A percentile compares a stretch with the other conserved stretches of the same genome.
These are phyloP conservation scores for Pythium volutum DNA, from an alignment of 352 stramenopile species.

Conservation along the genomic window DNA sequence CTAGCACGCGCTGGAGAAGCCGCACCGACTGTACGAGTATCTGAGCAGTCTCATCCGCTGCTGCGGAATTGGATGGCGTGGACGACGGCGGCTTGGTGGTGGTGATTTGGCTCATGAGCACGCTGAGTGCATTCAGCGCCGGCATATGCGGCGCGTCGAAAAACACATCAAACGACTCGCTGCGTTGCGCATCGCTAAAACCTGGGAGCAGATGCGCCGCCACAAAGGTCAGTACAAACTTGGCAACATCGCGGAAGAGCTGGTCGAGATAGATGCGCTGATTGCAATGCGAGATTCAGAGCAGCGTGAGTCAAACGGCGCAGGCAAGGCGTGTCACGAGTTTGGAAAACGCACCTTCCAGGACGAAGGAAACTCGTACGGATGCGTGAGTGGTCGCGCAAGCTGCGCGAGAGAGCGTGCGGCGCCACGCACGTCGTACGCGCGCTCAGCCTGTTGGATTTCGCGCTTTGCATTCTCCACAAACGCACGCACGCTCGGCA, in stretches of 20 bases:
- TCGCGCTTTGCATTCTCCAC: conserved; percentile 44
- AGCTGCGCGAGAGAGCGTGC: conserved; percentile 34
- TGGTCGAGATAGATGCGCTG: conserved; percentile 50
- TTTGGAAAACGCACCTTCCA: conserved; percentile 50
- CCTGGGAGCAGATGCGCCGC: conserved; percentile 44
- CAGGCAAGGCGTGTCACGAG: no score
- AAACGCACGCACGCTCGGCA: conserved; percentile 46
- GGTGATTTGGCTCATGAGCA: conserved; percentile 37
- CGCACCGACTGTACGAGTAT: conserved; percentile 45
- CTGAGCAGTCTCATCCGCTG: conserved; percentile 28
- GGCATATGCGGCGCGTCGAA: conserved; percentile 42
- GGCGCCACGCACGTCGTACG: conserved; percentile 41
- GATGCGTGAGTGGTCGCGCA: conserved; percentile 29
- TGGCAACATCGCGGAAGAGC: conserved; percentile 55
- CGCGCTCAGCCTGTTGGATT: conserved; percentile 41
- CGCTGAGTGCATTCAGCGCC: conserved; percentile 30
- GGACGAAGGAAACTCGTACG: conserved; percentile 27
- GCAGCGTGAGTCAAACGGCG: no score
- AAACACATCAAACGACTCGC: conserved; percentile 52
- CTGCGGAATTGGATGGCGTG: background rate
- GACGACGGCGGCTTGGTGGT: conserved; percentile 16
- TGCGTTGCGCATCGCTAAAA: conserved; percentile 42
- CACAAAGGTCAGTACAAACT: conserved; percentile 57
- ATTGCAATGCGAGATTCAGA: background rate
- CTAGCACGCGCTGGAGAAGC: conserved; percentile 38